Conservation (phyloP, 2,329 filamentous ascomycete genomes). For the Colletotrichum sp. region DNA sequence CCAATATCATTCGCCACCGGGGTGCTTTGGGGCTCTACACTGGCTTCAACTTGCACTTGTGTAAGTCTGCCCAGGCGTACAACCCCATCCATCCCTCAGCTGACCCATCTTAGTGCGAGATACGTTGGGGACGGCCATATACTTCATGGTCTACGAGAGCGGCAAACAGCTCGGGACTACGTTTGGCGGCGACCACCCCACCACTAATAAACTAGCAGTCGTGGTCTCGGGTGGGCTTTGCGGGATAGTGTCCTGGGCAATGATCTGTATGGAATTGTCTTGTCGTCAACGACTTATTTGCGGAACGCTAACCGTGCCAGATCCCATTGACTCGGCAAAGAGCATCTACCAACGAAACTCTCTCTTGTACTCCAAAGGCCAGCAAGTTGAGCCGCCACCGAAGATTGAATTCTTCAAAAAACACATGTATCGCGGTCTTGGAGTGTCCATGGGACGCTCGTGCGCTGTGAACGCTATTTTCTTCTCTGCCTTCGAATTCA, state of each 20-base stretch:
- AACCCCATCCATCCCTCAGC: constrained; percentile 4
- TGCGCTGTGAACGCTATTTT: constrained; percentile 88
- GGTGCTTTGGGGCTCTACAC: constrained; percentile 79
- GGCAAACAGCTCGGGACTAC: constrained; percentile 82
- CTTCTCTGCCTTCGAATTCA: constrained; percentile 86
- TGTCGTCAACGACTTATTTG: background rate
- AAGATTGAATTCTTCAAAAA: constrained; percentile 80
- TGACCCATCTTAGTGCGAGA: constrained; percentile 67
- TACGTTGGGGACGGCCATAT: constrained; percentile 82
- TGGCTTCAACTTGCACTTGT: constrained; percentile 77
- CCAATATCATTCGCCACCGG: constrained; percentile 77
- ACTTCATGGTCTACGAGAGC: constrained; percentile 90
- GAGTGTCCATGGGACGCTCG: constrained; percentile 82
- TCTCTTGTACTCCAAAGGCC: constrained; percentile 70
- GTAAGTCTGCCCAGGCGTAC: constrained; percentile 53
- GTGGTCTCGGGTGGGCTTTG: constrained; percentile 80
- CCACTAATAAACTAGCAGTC: constrained; percentile 81
- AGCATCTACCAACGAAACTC: constrained; percentile 86
- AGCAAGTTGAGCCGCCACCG: constrained; percentile 67
- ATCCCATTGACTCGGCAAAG: constrained; percentile 82
- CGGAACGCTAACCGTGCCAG: constrained; percentile 34
- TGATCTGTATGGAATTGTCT: constrained; percentile 63
- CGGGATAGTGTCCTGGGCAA: constrained; percentile 82
- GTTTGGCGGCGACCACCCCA: constrained; percentile 71
- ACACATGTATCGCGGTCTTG: constrained; percentile 82